A percentile compares a stretch with the other conserved stretches of the same genome.
Evolutionary conservation across 1,284 basidiomycete species (phyloP).

Genomic region (Naganishia albida): DNA sequence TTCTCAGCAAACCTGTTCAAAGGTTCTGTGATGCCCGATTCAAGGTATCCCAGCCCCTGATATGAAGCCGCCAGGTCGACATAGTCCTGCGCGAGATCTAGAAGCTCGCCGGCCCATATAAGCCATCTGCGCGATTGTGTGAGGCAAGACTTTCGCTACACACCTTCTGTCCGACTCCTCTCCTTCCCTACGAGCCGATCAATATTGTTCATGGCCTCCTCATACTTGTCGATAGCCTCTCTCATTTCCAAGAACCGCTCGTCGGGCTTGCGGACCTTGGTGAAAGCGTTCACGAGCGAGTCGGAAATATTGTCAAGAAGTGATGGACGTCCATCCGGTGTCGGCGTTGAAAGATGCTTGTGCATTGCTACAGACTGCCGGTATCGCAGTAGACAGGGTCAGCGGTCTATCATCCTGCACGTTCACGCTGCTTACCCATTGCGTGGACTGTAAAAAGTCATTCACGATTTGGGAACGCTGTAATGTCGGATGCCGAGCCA

Average conservation of each 20-base stretch:
- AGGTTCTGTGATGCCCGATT: constrained; percentile 95
- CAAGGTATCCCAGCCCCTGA: constrained; percentile 94
- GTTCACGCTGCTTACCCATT: constrained; percentile 71
- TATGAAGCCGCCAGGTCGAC: constrained; percentile 93
- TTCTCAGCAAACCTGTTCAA: constrained; percentile 95
- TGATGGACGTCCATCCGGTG: constrained; percentile 74
- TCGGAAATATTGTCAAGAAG: constrained; percentile 93
- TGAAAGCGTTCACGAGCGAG: constrained; percentile 85
- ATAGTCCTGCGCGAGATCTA: constrained; percentile 93
- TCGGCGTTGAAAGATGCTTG: constrained; percentile 84
- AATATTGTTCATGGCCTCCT: constrained; percentile 78
- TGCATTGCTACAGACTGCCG: constrained; percentile 89
- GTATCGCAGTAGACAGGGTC: not conserved
- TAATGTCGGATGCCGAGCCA: constrained; percentile 90
- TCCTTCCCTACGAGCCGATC: constrained; percentile 78
- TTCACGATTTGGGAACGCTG: constrained; percentile 84
- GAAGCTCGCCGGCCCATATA: constrained; percentile 48
- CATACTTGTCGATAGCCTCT: constrained; percentile 88
- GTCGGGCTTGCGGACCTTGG: constrained; percentile 93
- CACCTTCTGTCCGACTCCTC: constrained; percentile 79
- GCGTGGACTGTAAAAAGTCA: constrained; percentile 91
- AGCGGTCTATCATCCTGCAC: not conserved
- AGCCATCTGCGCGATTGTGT: not conserved
- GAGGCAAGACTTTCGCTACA: constrained; percentile 53
- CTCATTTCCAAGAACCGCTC: constrained; percentile 90